A percentile compares a stretch with the other conserved stretches of the same genome.
Conservation (phyloP, 2,329 filamentous ascomycete genomes). For the Xylaria sp. region DNA sequence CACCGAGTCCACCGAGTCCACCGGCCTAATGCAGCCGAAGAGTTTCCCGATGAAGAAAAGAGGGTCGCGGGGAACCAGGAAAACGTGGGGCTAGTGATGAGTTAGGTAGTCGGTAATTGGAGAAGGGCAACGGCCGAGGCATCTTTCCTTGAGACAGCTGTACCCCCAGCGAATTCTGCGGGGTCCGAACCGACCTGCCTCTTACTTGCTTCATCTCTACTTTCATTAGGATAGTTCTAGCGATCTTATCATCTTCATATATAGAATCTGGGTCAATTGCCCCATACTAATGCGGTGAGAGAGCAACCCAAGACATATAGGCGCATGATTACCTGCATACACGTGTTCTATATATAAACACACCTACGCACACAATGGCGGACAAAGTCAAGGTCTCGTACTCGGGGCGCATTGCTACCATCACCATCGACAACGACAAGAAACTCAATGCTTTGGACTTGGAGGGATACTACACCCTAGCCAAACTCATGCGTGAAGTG, state of each 20-base stretch:
- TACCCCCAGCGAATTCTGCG: no score
- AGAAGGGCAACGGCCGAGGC: neutral
- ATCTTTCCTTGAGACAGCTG: neutral
- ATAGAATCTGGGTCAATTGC: neutral
- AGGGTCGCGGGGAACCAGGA: neutral
- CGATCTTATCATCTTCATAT: neutral
- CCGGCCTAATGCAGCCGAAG: neutral
- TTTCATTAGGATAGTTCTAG: neutral
- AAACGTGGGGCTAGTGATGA: constrained; percentile 9
- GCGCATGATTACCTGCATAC: no score
- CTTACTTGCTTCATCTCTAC: neutral
- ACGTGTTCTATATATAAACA: neutral
- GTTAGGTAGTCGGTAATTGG: neutral
- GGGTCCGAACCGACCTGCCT: neutral
- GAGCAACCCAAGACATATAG: neutral
- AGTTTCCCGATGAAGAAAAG: neutral
- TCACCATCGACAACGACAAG: constrained; percentile 82
- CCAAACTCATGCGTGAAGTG: constrained; percentile 75
- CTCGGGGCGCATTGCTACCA: constrained; percentile 74
- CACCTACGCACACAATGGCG: constrained; percentile 40
- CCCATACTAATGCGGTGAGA: neutral
- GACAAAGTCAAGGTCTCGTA: constrained; percentile 62
- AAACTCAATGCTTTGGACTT: constrained; percentile 86
- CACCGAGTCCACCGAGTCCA: neutral
- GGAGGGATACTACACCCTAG: constrained; percentile 78